phyloP scores from a whole-genome alignment of 2,329 filamentous ascomycete species.

The Penicillium hesseltinei region DNA sequence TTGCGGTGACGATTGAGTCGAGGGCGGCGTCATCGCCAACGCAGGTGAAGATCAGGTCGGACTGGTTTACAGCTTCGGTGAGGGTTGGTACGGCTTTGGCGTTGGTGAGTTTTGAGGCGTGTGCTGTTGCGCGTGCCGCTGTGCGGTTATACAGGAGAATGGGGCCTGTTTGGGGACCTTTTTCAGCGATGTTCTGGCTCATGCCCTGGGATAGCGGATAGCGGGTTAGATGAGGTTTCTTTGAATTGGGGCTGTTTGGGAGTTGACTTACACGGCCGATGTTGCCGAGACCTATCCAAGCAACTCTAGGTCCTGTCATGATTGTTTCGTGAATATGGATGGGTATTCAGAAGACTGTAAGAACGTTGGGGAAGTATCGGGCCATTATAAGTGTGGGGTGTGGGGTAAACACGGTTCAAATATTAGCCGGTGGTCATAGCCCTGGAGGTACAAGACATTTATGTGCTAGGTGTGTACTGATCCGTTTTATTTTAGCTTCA shows the following conservation, averaged over 20 bases:
- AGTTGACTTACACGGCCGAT: conserved; percentile 69
- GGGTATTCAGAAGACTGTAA: neutral
- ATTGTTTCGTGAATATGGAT: neutral
- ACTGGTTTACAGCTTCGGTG: conserved; percentile 61
- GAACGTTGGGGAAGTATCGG: neutral
- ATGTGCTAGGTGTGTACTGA: too few species aligned
- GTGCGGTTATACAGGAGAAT: conserved; percentile 82
- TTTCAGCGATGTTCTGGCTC: conserved; percentile 78
- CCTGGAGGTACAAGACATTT: too few species aligned
- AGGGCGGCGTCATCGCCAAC: conserved; percentile 76
- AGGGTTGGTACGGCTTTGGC: conserved; percentile 64
- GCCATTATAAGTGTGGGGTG: conserved; percentile 12
- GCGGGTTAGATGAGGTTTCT: conserved; percentile 9
- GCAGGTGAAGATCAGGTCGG: conserved; percentile 79
- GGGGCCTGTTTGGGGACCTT: conserved; percentile 68
- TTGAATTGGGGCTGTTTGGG: neutral
- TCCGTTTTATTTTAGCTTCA: neutral
- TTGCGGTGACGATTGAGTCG: conserved; percentile 57
- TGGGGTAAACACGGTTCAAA: conserved; percentile 15
- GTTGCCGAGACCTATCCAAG: conserved; percentile 83
- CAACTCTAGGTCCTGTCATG: conserved; percentile 51
- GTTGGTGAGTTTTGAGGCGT: conserved; percentile 59
- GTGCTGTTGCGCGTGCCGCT: conserved; percentile 60
- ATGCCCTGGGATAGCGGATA: conserved; percentile 61
- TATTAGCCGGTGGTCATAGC: conserved; percentile 11